Evolutionary conservation across 2,329 filamentous ascomycete genomes (phyloP), one percentile per base, ranked within the genome.

Genomic region (Endoconidiophora laricicola): DNA sequence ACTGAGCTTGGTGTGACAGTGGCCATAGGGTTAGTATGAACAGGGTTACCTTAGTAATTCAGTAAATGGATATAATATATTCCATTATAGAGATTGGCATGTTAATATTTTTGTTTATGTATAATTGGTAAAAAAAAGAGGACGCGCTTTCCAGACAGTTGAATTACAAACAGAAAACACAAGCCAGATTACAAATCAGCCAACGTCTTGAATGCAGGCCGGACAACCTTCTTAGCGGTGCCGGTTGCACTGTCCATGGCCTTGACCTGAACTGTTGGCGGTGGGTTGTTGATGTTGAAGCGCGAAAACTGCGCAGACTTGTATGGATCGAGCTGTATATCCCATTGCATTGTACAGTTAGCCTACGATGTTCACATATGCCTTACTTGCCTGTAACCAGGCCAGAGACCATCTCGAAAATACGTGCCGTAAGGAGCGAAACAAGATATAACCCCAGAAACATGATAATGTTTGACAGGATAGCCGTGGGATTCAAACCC

Each of bases 381-480:
- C 14, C 22, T n/a, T 18, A n/a, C 6, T 10, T 37, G 43, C 20
- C 24, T 2, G 29, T 33, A 33, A 33, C 3, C 7, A 26, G 42
- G 41, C 22, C 9, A 53, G 41, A 23, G 16, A 22, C 10, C 12
- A 36, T 12, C 12, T 14, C 12, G 22, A 49, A 36, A 46, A 44
- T 23, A 68, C 73, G 51, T 66, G 72, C 75, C 60, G 76, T 72
- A 56, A 81, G 70, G n/a, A 82, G 62, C 3, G 75, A 78, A 6
- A 69, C 67, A 41, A 81, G 61, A 59, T 81, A 82, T 3, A 82
- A 62, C 12, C 76, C 78, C 43, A 80, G 65, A 54, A 81, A 76
- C 4, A 66, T 63, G 43, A 78, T 57, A 6, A 66, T 59, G 57
- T 73, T 70, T 46, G 78, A 50, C 20, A 78, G 56, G 47, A 53